Percentiles rank a stretch among this genome's conserved stretches.
Evolutionary conservation across 148 eudicot genomes (phyloP).

Genomic region (Tetragonia tetragonoides): DNA sequence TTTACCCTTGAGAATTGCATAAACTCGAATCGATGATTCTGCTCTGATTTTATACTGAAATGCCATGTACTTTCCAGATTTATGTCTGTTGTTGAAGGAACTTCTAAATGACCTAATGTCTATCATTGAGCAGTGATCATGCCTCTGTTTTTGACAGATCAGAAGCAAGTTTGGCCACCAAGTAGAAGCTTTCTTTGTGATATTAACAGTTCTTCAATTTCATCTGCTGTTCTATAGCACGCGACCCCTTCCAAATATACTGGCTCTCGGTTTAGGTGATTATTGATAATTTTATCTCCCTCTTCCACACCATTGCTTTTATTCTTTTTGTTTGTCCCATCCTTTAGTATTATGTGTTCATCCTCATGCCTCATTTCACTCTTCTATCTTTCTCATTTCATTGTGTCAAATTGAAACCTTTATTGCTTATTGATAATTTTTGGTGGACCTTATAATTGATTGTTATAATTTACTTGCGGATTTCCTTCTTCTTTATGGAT

Average conservation of each 20-base stretch:
- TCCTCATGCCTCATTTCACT: background rate
- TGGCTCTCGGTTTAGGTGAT: conserved; percentile 90
- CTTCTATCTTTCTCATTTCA: background rate
- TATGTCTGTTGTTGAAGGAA: background rate
- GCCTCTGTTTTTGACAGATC: conserved; percentile 49
- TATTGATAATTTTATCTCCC: conserved; percentile 22
- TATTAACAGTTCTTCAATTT: conserved; percentile 73
- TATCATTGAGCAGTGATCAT: conserved; percentile 9
- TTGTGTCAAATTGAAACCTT: background rate
- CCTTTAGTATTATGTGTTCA: conserved; percentile 2
- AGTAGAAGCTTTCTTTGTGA: conserved; percentile 91
- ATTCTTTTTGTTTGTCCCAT: background rate
- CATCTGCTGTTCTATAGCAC: conserved; percentile 90
- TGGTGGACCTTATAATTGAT: background rate
- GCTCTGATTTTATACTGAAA: background rate
- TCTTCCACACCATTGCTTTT: background rate
- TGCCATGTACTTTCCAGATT: background rate
- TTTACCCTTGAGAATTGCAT: background rate
- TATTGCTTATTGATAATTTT: background rate
- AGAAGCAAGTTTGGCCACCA: conserved; percentile 77
- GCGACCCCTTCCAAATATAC: conserved; percentile 90
- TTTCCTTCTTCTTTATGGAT: too few relatives aligned
- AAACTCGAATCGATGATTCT: background rate
- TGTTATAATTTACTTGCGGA: background rate
- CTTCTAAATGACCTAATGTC: background rate